These are phyloP conservation scores for Ramularia collo-cygni DNA, from an alignment of 2,329 filamentous ascomycete genomes.

Conservation along the genomic window DNA sequence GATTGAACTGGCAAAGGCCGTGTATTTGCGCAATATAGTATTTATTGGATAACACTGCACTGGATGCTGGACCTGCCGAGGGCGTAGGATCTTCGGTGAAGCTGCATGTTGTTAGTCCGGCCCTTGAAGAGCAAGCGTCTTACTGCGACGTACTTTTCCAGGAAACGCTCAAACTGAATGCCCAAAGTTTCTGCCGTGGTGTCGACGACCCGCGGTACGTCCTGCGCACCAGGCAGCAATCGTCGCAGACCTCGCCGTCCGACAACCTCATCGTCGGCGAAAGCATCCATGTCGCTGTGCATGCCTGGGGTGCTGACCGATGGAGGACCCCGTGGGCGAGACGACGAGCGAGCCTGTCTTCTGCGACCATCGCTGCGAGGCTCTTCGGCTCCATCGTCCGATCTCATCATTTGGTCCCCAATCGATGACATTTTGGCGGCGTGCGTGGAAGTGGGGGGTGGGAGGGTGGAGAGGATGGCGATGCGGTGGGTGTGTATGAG, in stretches of 20 bases:
- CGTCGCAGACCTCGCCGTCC: conserved; percentile 44
- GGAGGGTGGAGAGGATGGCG: background rate
- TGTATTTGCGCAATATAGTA: conserved; percentile 82
- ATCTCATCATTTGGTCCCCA: conserved; percentile 44
- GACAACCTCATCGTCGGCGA: conserved; percentile 56
- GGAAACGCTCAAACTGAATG: conserved; percentile 70
- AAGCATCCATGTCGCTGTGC: conserved; percentile 51
- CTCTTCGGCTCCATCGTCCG: conserved; percentile 36
- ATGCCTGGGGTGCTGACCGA: conserved; percentile 45
- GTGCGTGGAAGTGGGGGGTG: background rate
- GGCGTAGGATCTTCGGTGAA: conserved; percentile 64
- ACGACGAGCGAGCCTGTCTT: conserved; percentile 42
- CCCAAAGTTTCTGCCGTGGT: conserved; percentile 67
- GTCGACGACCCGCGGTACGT: conserved; percentile 68
- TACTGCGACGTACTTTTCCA: conserved; percentile 58
- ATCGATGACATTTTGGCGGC: conserved; percentile 44
- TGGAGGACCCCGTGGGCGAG: conserved; percentile 47
- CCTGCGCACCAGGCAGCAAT: conserved; percentile 40
- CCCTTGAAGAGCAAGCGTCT: background rate
- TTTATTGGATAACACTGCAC: conserved; percentile 66
- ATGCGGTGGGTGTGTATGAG: background rate
- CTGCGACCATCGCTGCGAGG: conserved; percentile 32
- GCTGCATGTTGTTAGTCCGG: conserved; percentile 24
- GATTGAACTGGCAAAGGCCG: conserved; percentile 62
- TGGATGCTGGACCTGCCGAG: conserved; percentile 59